Percentiles rank a stretch among this genome's conserved stretches.
Conservation (phyloP, 1,139 yeast genomes). For the Lodderomyces elongisporus region DNA sequence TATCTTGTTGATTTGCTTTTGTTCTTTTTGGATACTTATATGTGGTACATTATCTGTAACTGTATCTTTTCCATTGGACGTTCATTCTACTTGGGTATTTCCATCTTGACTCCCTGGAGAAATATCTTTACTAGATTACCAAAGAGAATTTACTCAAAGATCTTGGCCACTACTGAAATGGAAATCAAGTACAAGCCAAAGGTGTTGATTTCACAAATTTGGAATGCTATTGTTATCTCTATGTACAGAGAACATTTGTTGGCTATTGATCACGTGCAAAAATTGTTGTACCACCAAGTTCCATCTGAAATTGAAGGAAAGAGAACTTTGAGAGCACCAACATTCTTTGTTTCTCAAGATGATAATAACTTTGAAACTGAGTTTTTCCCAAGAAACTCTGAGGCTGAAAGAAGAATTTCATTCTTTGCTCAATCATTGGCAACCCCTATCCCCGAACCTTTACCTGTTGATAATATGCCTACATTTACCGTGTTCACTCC, state of each 20-base stretch:
- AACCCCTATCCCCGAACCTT: slow-evolving; percentile 96
- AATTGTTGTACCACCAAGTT: slow-evolving; percentile 93
- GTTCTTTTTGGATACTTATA: slow-evolving; percentile 96
- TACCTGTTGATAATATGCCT: slow-evolving; percentile 99
- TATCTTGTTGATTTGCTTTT: slow-evolving; percentile 83
- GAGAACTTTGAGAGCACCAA: slow-evolving; percentile 97
- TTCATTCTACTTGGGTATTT: slow-evolving; percentile 96
- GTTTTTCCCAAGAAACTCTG: slow-evolving; percentile 93
- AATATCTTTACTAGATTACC: slow-evolving; percentile 96
- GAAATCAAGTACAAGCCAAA: slow-evolving; percentile 98
- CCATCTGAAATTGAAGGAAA: slow-evolving; percentile 97
- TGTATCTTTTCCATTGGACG: slow-evolving; percentile 94
- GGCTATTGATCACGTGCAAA: slow-evolving; percentile 97
- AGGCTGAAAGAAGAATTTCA: slow-evolving; percentile 98
- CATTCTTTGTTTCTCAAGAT: slow-evolving; percentile 96
- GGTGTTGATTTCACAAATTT: slow-evolving; percentile 94
- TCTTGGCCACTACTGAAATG: slow-evolving; percentile 97
- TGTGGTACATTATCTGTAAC: slow-evolving; percentile 97
- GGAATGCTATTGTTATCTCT: slow-evolving; percentile 97
- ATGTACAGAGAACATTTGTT: slow-evolving; percentile 97
- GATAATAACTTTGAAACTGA: slow-evolving; percentile 92
- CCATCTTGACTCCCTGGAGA: slow-evolving; percentile 99
- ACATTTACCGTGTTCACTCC: slow-evolving; percentile 97
- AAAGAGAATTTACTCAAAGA: slow-evolving; percentile 96
- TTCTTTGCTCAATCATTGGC: slow-evolving; percentile 98